These are phyloP conservation scores for Vitis hybrid DNA, from an alignment of 177 flowering plant species.

Conservation along the genomic window DNA sequence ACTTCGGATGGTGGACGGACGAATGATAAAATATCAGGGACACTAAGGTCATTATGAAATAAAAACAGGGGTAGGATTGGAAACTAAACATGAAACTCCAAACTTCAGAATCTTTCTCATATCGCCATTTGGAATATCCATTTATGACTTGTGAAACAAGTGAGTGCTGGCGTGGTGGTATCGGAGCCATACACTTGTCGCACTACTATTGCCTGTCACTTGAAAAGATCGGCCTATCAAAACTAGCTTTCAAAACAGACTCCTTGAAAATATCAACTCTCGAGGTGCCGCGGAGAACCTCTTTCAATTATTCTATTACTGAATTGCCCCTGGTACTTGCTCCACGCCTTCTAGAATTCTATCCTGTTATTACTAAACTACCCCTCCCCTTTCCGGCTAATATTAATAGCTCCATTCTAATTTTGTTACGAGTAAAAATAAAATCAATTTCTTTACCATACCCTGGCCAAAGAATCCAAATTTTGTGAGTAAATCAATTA, in stretches of 20 bases:
- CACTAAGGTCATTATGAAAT: too few relatives aligned
- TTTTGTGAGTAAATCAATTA: too few relatives aligned
- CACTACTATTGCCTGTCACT: background rate
- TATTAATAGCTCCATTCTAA: background rate
- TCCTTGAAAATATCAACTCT: slow-evolving; percentile 8
- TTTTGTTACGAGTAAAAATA: too few relatives aligned
- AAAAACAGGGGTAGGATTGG: too few relatives aligned
- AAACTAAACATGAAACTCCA: too few relatives aligned
- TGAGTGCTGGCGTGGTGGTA: slow-evolving; percentile 2
- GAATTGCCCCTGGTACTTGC: background rate
- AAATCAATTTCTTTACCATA: background rate
- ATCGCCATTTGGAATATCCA: background rate
- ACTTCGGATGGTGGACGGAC: too few relatives aligned
- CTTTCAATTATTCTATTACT: background rate
- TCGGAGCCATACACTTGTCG: slow-evolving; percentile 5
- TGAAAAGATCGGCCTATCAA: slow-evolving; percentile 3
- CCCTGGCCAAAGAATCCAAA: too few relatives aligned
- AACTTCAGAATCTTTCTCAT: too few relatives aligned
- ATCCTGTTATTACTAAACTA: background rate
- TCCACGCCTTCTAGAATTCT: background rate
- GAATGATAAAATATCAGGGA: too few relatives aligned
- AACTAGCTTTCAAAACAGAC: background rate
- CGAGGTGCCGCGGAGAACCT: slow-evolving; percentile 7
- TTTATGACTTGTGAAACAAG: background rate
- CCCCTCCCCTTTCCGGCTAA: background rate